Conservation (phyloP, 2,329 filamentous ascomycete genomes). For the Aspergillus awamori region DNA sequence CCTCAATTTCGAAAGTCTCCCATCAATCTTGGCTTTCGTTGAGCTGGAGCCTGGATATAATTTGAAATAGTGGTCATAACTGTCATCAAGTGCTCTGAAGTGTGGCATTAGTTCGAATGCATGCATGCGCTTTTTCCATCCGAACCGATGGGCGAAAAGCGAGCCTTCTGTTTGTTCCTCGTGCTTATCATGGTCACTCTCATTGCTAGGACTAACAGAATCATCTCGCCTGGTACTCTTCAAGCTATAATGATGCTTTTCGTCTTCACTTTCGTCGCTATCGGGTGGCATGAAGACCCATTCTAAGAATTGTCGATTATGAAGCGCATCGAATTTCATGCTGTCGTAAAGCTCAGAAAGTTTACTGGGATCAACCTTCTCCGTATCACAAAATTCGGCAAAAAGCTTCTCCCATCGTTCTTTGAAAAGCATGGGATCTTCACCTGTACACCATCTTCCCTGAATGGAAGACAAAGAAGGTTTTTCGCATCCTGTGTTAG, state of each 20-base stretch:
- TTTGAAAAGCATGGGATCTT: slow-evolving; percentile 91
- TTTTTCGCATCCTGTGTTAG: slow-evolving; percentile 32
- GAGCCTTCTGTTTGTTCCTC: slow-evolving; percentile 39
- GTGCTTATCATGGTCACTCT: slow-evolving; percentile 23
- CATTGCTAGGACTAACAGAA: slow-evolving; percentile 18
- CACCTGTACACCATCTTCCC: slow-evolving; percentile 91
- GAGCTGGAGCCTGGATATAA: slow-evolving; percentile 78
- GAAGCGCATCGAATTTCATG: slow-evolving; percentile 98
- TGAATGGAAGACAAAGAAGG: slow-evolving; percentile 74
- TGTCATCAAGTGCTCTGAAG: slow-evolving; percentile 53
- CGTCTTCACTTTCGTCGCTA: slow-evolving; percentile 73
- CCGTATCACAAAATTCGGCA: slow-evolving; percentile 90
- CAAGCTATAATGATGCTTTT: slow-evolving; percentile 35
- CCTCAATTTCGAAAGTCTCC: slow-evolving; percentile 81
- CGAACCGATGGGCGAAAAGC: slow-evolving; percentile 43
- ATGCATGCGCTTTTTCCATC: slow-evolving; percentile 58
- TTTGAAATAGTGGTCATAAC: slow-evolving; percentile 78
- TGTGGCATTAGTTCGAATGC: slow-evolving; percentile 48
- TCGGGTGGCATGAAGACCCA: slow-evolving; percentile 93
- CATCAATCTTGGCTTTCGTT: slow-evolving; percentile 78
- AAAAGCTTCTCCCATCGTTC: slow-evolving; percentile 99
- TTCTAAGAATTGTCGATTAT: slow-evolving; percentile 94
- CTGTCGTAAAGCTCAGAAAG: slow-evolving; percentile 98
- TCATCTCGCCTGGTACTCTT: slow-evolving; percentile 27
- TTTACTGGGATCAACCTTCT: slow-evolving; percentile 98